Conservation (phyloP, 495 filamentous ascomycete species). For the Sordaria brevicollis region DNA sequence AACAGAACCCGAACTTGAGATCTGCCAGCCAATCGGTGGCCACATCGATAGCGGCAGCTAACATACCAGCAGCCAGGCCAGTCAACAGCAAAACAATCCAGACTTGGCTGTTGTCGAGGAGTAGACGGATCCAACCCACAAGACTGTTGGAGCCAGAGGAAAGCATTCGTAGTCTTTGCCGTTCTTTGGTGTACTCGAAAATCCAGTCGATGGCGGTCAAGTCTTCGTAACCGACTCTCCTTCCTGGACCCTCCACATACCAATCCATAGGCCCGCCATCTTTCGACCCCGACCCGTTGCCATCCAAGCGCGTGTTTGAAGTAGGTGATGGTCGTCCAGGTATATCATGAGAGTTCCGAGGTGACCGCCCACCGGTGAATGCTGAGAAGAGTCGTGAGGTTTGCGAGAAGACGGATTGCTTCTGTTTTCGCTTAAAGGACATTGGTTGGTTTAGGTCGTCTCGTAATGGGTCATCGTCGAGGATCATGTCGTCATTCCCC, state of each 20-base stretch:
- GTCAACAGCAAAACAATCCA: conserved; percentile 75
- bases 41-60: conserved; percentile 85
- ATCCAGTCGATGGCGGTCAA: conserved; percentile 99
- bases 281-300: conserved; percentile 28
- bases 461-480: conserved; percentile 40
- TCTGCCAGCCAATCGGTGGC: conserved; percentile 93
- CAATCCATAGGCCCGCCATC: conserved; percentile 66
- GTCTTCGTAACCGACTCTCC: conserved; percentile 90
- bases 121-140: conserved; percentile 57
- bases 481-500: conserved; percentile 21
- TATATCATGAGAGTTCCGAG: neutral
- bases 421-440: conserved; percentile 78
- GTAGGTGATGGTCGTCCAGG: neutral
- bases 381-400: conserved; percentile 46
- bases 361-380: conserved; percentile 36
- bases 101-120: conserved; percentile 78
- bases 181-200: conserved; percentile 95
- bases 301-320: neutral
- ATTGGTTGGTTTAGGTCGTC: conserved; percentile 47
- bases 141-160: conserved; percentile 59
- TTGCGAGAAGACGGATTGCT: conserved; percentile 38
- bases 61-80: conserved; percentile 67
- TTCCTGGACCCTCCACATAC: conserved; percentile 84
- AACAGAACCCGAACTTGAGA: conserved; percentile 85
- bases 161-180: conserved; percentile 71